Base-by-base conservation (phyloP, 495 filamentous ascomycete species). In the Penicillium psychrofluorescens region DNA sequence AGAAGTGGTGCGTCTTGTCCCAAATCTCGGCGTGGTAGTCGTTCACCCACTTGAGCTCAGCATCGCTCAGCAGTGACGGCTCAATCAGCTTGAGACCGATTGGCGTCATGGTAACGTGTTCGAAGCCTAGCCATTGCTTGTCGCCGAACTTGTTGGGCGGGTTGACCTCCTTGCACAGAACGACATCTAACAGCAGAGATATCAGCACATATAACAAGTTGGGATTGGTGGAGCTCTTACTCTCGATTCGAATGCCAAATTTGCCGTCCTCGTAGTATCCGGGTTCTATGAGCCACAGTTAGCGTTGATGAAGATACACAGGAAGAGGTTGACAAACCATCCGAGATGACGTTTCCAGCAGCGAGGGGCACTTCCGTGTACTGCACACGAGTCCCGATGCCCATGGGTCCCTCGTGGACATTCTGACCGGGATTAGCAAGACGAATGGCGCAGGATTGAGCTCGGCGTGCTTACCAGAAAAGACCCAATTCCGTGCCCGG, bases 201-300 rank as follows among this genome's bases (percentile, higher is more conserved):
- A 27, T 70, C 27, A 66, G 56, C 41, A 12, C 36, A 7, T 33
- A 36, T 16, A 13, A 31, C n/a, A 49, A 16, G 11, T 13, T 33
- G 13, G 11, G 27, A 12, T n/a, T 16, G n/a, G 4, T 8, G 6
- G 29, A 42, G 50, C 22, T 53, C 74, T 57, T 72, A 75, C 87
- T 97, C 68, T 99, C 94, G 55, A 96, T 97, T 29, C 94, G 86
- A 55, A 99, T 95, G n/a, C 94, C 94, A 57, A 94, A 99, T 8
- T 83, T 82, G 36, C 90, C 94, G 55, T 99, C 94, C 66, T 97
- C 94, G 66, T 99, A 99, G 68, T 90, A 99, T 29, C 94, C 94
- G 11, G 92, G 94, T 61, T 99, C 90, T 78, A 46, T n/a, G 22
- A 36, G 58, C 29, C 65, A 51, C 32, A 40, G 42, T 59, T 22